A percentile compares a stretch with the other conserved stretches of the same genome.
Conservation (phyloP, 345 rosid species). For the Citrus trifoliata region DNA sequence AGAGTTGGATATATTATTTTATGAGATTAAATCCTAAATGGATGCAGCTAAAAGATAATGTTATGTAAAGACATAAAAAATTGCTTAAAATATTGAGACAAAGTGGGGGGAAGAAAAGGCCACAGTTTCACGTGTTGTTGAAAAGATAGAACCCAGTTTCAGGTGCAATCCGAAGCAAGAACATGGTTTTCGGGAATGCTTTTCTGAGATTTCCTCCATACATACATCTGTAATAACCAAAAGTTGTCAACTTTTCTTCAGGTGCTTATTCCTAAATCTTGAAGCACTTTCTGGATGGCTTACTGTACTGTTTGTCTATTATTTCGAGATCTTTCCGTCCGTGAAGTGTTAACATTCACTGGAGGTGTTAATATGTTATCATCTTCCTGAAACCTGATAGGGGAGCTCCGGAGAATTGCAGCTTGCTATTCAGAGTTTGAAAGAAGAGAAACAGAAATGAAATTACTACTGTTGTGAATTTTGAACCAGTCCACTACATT, state of each 20-base stretch:
- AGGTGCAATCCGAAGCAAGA: neutral
- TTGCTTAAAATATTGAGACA: neutral
- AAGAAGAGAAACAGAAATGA: neutral
- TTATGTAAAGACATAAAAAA: neutral
- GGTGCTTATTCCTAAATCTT: neutral
- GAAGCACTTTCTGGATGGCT: neutral
- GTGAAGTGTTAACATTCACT: neutral
- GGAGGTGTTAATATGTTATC: neutral
- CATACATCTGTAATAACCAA: neutral
- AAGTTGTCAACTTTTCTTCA: neutral
- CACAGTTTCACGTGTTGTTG: neutral
- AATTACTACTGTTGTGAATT: neutral
- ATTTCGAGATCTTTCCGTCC: too few relatives aligned
- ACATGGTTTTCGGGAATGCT: neutral
- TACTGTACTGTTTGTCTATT: neutral
- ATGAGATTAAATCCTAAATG: neutral
- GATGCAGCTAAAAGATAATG: neutral
- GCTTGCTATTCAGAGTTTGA: too few relatives aligned
- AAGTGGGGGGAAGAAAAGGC: neutral
- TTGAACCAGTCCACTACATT: too few relatives aligned
- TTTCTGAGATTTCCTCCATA: neutral
- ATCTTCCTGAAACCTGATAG: neutral
- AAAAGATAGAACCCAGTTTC: neutral
- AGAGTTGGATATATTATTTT: neutral
- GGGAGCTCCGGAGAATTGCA: neutral